A percentile compares a stretch with the other conserved stretches of the same genome.
phyloP scores from a whole-genome alignment of 441 rosid species.

The Jatropha podagrica region DNA sequence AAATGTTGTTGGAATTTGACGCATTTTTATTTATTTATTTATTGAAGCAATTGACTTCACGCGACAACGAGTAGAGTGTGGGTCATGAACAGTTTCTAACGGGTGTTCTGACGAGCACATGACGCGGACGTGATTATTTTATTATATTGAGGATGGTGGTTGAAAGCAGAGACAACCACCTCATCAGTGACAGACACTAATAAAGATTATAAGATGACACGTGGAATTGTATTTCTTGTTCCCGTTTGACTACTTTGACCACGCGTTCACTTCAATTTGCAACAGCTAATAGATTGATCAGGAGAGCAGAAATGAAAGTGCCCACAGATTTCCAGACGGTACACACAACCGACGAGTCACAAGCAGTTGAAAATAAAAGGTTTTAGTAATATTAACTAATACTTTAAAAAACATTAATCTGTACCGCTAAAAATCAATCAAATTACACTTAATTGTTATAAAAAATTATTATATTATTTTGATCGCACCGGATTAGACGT shows the following conservation, averaged over 20 bases:
- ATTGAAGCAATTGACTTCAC: not conserved
- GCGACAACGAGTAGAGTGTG: not conserved
- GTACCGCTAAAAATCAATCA: too few species aligned
- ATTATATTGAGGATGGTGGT: not conserved
- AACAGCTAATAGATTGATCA: not conserved
- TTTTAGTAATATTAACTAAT: too few species aligned
- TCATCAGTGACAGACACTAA: constrained; percentile 7
- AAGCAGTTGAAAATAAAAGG: too few species aligned
- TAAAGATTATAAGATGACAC: not conserved
- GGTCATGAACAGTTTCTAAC: not conserved
- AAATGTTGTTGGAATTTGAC: too few species aligned
- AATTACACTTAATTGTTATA: too few species aligned
- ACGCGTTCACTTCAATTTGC: not conserved
- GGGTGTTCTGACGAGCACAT: not conserved
- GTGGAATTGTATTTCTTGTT: not conserved
- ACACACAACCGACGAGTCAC: too few species aligned
- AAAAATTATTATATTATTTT: too few species aligned
- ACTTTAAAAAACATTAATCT: too few species aligned
- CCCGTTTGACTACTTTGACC: not conserved
- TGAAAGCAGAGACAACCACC: not conserved
- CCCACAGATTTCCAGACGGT: not conserved
- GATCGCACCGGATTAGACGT: too few species aligned
- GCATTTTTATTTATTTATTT: too few species aligned
- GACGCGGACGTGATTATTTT: not conserved
- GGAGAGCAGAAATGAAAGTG: not conserved